Conservation (phyloP, 1,284 basidiomycete species). For the Gastroboletus turbinatus region DNA sequence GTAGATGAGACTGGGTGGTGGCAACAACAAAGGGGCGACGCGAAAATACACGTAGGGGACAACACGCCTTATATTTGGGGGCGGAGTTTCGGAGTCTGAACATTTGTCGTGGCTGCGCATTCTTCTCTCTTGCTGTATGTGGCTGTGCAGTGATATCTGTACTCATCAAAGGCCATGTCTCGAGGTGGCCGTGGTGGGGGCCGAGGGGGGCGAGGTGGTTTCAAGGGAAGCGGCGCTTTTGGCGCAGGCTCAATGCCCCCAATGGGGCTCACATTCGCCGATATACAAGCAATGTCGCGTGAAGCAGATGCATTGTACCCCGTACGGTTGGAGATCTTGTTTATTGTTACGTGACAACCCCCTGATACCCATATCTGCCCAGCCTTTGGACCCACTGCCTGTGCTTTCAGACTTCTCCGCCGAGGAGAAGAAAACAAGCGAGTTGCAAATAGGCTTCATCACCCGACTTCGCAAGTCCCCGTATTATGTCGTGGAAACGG, state of each 20-base stretch:
- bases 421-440: conserved; percentile 62
- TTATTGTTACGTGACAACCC: conserved; percentile 3
- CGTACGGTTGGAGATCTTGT: conserved; percentile 45
- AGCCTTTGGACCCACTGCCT: conserved; percentile 61
- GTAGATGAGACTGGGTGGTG: conserved; percentile 13
- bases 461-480: conserved; percentile 60
- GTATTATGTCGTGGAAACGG: conserved; percentile 72
- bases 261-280: conserved; percentile 77
- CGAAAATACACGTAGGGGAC: conserved; percentile 6
- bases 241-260: conserved; percentile 55
- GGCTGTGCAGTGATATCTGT: conserved; percentile 16
- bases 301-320: conserved; percentile 77
- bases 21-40: conserved; percentile 32
- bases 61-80: conserved; percentile 20
- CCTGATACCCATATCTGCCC: conserved; percentile 28
- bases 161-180: conserved; percentile 46
- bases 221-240: conserved; percentile 53
- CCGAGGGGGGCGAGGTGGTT: conserved; percentile 54
- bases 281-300: conserved; percentile 70
- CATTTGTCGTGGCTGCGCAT: neutral
- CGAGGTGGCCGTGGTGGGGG: conserved; percentile 53
- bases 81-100: conserved; percentile 32
- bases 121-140: conserved; percentile 4
- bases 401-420: conserved; percentile 60
- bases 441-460: conserved; percentile 66